Percentiles rank a stretch among this genome's conserved stretches.
These are phyloP conservation scores for Arachis stenosperma DNA, from an alignment of 306 rosid species.

Conservation along the genomic window DNA sequence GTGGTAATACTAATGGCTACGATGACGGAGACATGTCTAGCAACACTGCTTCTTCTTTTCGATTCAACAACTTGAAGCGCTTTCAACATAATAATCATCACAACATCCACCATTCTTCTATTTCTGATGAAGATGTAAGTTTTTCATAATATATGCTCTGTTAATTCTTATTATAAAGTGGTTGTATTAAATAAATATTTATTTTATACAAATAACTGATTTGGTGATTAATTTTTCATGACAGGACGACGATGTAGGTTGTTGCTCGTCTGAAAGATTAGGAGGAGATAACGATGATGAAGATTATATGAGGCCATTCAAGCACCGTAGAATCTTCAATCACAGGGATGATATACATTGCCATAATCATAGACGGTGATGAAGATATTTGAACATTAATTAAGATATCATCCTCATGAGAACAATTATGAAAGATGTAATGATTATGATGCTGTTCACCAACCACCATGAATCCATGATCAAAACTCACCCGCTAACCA, in stretches of 20 bases:
- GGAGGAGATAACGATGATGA: constrained; percentile 30
- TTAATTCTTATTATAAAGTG: too few species aligned
- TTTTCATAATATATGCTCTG: not conserved
- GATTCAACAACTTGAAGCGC: not conserved
- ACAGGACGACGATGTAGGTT: not conserved
- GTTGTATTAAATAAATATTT: too few species aligned
- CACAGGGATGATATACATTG: not conserved
- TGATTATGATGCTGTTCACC: not conserved
- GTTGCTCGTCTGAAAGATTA: constrained; percentile 16
- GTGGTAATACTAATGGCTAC: not conserved
- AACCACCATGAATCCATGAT: not conserved
- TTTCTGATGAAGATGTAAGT: not conserved
- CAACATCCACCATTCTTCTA: too few species aligned
- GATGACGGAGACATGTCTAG: not conserved
- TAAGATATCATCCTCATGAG: not conserved
- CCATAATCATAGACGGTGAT: not conserved
- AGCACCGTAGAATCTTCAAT: constrained; percentile 1
- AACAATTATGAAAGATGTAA: not conserved
- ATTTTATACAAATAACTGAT: too few species aligned
- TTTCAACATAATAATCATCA: not conserved
- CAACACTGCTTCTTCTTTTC: not conserved
- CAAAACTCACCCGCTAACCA: not conserved
- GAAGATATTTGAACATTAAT: not conserved
- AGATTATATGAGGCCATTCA: constrained; percentile 19
- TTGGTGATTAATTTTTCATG: too few species aligned